Evolutionary conservation across 169 alveolate genomes (phyloP), one percentile per base, ranked within the genome.

Genomic region (Babesia ovata): DNA sequence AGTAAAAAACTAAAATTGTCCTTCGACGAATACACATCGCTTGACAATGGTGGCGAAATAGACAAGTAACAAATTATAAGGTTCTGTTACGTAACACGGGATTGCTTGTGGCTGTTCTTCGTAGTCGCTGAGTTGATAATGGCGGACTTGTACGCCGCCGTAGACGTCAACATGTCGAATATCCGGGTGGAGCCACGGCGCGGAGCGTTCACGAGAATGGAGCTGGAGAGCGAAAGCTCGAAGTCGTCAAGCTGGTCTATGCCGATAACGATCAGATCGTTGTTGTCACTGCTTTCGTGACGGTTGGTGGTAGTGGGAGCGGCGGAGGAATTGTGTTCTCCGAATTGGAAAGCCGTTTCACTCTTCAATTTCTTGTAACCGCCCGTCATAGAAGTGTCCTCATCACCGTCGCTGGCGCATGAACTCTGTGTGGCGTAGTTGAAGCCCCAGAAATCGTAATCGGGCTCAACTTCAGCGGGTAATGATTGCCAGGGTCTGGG

Each of bases 81-180:
- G 7, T 17, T 7, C 3, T 45, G 19, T 17, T 6, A 46, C n/a
- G 24, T 65, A 24, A 21, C 45, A n/a, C 54, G 53, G 45, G 46
- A 50, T 3, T 60, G 59, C 53, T 69, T 63, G 42, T 76, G 49
- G 21, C 44, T 53, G 29, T 44, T 54, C 54, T 63, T 77, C 17
- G 86, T 71, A 22, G 36, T 57, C 42, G 56, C 74, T 24, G 87
- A 79, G 56, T 79, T 79, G 0, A 58, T 42, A 0, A 61, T 59
- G 36, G 87, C 87, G 0, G 87, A 79, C 61, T 79, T 79, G 73
- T 79, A 79, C 8, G 87, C 87, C 36, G 74, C 72, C 16, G 87
- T 65, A 14, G 87, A 69, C 13, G 87, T 79, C 42, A 79, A 58
- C 46, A 60, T 36, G 39, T 79, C 87, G 52, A 79, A 44, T 2